Base-by-base conservation (phyloP, 2,329 filamentous ascomycete genomes). In the Ascochyta pisi region DNA sequence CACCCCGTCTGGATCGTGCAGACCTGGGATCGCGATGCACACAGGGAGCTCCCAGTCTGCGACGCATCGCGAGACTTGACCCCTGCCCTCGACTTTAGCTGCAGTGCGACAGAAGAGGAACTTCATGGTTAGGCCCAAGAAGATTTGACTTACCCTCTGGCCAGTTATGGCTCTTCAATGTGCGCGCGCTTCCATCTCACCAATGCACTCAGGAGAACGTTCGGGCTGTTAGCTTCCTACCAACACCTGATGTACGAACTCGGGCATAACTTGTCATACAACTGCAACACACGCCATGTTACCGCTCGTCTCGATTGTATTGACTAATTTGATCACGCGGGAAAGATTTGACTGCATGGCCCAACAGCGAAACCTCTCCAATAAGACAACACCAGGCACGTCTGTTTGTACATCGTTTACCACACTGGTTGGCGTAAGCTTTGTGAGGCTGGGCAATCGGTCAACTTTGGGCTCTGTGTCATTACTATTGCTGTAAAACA, bases 1-100 rank as follows among this genome's bases (percentile, higher is more conserved):
- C 69, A 60, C 64, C 68, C 69, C 68, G 65, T 63, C 66, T 67
- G 66, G 65, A 66, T 69, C 66, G 63, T 66, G 68, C 69, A 66
- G 66, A 66, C 67, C 65, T 58, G 45, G 50, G 47, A 64, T 63
- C 57, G 52, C 61, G 62, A 66, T 68, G 62, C 39, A 57, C 63
- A 55, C 67, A 68, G 66, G 66, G 69, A 64, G 65, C 38, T 43
- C 59, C 62, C 55, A 63, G 64, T 61, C 57, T 57, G 35, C 34
- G 38, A 44, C 40, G 37, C 50, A 60, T 54, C 42, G 50, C 43
- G 27, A 58, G 47, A 48, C 16, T 44, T 35, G 27, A 57, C 56
- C 52, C 49, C 37, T 48, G 54, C 47, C 61, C 61, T 55, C 24
- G 44, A 54, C 48, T 35, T 57, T 58, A 60, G 61, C 57, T 62